A percentile compares a stretch with the other conserved stretches of the same genome.
phyloP scores from a whole-genome alignment of 2,329 filamentous ascomycete genomes.

The Cercospora sp. region DNA sequence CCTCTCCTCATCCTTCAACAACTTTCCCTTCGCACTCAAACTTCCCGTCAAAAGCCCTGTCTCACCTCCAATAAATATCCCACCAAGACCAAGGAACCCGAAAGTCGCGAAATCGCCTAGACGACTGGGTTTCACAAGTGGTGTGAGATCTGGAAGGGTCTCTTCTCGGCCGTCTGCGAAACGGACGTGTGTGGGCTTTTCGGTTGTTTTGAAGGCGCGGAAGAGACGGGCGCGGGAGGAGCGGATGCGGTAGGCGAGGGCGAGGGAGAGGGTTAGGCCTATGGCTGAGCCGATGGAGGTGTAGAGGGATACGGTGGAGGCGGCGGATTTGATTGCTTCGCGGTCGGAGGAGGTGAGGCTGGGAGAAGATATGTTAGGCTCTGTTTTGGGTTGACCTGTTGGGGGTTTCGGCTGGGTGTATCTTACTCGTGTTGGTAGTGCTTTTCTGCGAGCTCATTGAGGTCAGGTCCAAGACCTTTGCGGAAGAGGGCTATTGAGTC shows the following conservation, averaged over 20 bases:
- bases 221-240: constrained; percentile 60
- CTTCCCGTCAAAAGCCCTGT: constrained; percentile 60
- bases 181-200: constrained; percentile 62
- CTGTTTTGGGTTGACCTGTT: not conserved
- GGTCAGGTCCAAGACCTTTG: constrained; percentile 51
- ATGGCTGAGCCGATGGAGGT: constrained; percentile 60
- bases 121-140: constrained; percentile 57
- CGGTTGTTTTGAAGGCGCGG: constrained; percentile 59
- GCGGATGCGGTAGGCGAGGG: constrained; percentile 59
- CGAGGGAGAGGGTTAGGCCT: constrained; percentile 61
- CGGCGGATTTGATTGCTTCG: constrained; percentile 57
- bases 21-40: constrained; percentile 54
- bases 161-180: constrained; percentile 64
- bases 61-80: constrained; percentile 66
- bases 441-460: constrained; percentile 57
- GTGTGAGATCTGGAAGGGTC: constrained; percentile 61
- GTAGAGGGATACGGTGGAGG: constrained; percentile 55
- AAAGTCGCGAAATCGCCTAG: constrained; percentile 64
- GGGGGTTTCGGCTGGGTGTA: not conserved
- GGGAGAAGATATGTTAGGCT: not conserved
- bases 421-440: constrained; percentile 58
- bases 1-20: constrained; percentile 57
- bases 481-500: constrained; percentile 53
- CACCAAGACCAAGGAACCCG: constrained; percentile 61
- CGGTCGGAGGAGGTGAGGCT: constrained; percentile 59